Conservation (phyloP, 2,329 filamentous ascomycete genomes). For the Colletotrichum sp. region DNA sequence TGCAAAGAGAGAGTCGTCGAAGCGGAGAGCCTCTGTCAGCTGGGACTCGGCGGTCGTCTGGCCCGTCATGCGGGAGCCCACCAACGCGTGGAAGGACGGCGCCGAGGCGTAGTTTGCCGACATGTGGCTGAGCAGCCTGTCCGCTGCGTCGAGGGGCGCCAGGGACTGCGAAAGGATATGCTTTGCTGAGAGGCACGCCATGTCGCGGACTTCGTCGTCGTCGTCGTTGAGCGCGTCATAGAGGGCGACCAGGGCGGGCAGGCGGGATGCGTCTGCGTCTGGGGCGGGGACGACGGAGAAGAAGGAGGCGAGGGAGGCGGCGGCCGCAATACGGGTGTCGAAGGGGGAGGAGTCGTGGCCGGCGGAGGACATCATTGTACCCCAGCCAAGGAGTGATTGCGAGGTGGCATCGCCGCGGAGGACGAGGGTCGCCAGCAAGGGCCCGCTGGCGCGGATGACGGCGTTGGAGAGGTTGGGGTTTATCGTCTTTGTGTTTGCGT, state of each 20-base stretch:
- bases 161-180: constrained; percentile 51
- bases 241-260: constrained; percentile 67
- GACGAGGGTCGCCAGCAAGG: constrained; percentile 42
- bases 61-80: constrained; percentile 48
- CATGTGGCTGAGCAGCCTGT: constrained; percentile 50
- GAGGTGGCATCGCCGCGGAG: constrained; percentile 19
- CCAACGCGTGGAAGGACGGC: constrained; percentile 42
- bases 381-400: constrained; percentile 47
- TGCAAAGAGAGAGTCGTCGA: constrained; percentile 77
- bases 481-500: constrained; percentile 40
- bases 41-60: constrained; percentile 39
- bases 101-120: constrained; percentile 35
- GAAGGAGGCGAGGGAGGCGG: constrained; percentile 59
- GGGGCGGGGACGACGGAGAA: constrained; percentile 35
- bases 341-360: constrained; percentile 53
- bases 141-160: constrained; percentile 53
- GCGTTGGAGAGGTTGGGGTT: constrained; percentile 57
- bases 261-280: constrained; percentile 37
- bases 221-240: constrained; percentile 87
- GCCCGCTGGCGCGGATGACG: constrained; percentile 52
- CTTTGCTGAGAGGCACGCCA: constrained; percentile 58
- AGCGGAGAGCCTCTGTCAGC: constrained; percentile 50
- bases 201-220: constrained; percentile 83
- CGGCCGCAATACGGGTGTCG: constrained; percentile 67
- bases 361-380: constrained; percentile 46